phyloP scores from a whole-genome alignment of 2,329 filamentous ascomycete genomes.

The Alternaria panax region DNA sequence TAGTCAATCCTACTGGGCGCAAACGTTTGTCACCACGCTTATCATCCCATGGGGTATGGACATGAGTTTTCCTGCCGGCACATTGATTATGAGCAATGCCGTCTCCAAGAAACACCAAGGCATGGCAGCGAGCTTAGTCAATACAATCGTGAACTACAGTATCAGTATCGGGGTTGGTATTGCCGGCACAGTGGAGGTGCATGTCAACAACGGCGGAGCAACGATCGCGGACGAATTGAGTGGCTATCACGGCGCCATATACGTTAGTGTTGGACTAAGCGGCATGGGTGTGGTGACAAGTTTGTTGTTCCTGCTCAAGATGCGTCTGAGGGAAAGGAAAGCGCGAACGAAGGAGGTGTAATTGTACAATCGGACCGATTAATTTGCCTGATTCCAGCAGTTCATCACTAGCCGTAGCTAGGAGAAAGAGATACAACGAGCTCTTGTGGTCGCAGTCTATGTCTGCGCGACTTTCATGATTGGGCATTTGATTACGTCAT shows the following conservation, averaged over 20 bases:
- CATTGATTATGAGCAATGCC: conserved; percentile 50
- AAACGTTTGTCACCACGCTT: conserved; percentile 42
- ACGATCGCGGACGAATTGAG: conserved; percentile 38
- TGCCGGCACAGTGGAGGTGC: conserved; percentile 52
- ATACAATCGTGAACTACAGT: conserved; percentile 54
- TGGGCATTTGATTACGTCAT: background rate
- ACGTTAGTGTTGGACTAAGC: conserved; percentile 49
- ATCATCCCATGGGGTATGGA: conserved; percentile 53
- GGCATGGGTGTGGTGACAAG: conserved; percentile 37
- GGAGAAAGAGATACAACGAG: background rate
- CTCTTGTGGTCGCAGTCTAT: too few relatives aligned
- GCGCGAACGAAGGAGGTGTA: background rate
- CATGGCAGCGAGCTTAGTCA: conserved; percentile 51
- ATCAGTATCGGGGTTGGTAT: conserved; percentile 54
- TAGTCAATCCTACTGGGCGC: conserved; percentile 54
- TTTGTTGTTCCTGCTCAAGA: conserved; percentile 34
- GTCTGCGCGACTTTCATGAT: background rate
- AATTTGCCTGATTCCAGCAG: background rate
- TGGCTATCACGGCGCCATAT: conserved; percentile 52
- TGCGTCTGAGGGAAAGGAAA: conserved; percentile 15
- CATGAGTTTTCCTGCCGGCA: conserved; percentile 53
- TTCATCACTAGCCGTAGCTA: background rate
- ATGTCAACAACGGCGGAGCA: conserved; percentile 46
- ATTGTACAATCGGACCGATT: too few relatives aligned
- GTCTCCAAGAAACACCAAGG: conserved; percentile 52